phyloP scores from a whole-genome alignment of 805 yeast species.

The Ogataea haglerorum region DNA sequence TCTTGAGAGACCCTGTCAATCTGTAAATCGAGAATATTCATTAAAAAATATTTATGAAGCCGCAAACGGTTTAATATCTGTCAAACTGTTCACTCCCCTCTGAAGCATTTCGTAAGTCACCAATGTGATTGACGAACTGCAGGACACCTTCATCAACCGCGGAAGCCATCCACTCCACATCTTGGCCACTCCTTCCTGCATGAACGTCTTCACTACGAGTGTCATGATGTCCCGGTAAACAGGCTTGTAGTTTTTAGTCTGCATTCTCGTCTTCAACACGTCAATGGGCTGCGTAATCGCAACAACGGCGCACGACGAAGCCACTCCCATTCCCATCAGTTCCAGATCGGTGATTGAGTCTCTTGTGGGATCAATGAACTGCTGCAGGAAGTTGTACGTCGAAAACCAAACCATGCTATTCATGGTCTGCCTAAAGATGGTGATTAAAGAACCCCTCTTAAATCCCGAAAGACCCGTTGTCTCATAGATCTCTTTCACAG shows the following conservation, averaged over 20 bases:
- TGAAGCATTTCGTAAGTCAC: constrained; percentile 59
- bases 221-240: constrained; percentile 60
- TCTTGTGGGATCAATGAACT: constrained; percentile 55
- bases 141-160: constrained; percentile 64
- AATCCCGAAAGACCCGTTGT: constrained; percentile 76
- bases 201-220: constrained; percentile 47
- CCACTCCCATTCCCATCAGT: constrained; percentile 45
- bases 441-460: constrained; percentile 79
- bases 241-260: constrained; percentile 62
- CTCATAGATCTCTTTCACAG: constrained; percentile 62
- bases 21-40: constrained; percentile 1
- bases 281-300: constrained; percentile 85
- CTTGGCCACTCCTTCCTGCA: constrained; percentile 43
- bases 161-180: constrained; percentile 64
- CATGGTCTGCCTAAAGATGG: constrained; percentile 72
- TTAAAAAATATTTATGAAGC: constrained; percentile 14
- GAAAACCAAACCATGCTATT: constrained; percentile 83
- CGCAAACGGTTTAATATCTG: constrained; percentile 30
- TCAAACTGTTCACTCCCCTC: constrained; percentile 34
- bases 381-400: constrained; percentile 74
- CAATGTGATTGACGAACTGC: constrained; percentile 68
- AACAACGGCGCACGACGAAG: constrained; percentile 71
- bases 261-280: constrained; percentile 82
- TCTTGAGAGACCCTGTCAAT: neutral
- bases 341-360: constrained; percentile 40